Percentiles rank a stretch among this genome's conserved stretches.
phyloP scores from a whole-genome alignment of 1,139 yeast species.

The Taphrina pruni region DNA sequence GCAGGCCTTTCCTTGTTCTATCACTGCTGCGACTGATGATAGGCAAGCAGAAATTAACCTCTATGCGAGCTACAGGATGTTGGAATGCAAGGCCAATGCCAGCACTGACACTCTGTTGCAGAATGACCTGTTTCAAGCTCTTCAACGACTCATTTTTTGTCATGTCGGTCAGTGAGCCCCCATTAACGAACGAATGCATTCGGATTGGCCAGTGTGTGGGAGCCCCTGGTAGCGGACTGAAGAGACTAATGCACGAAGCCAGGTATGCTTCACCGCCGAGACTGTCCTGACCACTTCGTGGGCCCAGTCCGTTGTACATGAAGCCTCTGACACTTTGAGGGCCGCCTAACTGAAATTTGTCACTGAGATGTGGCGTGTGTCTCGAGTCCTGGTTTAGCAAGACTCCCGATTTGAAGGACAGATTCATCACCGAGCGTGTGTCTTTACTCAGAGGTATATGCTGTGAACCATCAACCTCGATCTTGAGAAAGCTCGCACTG shows the following conservation, averaged over 20 bases:
- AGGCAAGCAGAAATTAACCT: constrained; percentile 84
- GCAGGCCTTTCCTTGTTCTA: constrained; percentile 78
- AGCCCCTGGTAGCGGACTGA: constrained; percentile 68
- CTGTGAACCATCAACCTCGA: constrained; percentile 45
- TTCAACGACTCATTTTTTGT: constrained; percentile 49
- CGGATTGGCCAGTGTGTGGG: constrained; percentile 50
- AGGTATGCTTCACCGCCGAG: constrained; percentile 82
- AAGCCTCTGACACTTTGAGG: constrained; percentile 84
- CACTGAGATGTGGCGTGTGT: constrained; percentile 53
- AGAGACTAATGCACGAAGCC: constrained; percentile 72
- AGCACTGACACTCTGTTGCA: constrained; percentile 57
- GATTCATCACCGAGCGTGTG: constrained; percentile 45
- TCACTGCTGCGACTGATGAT: constrained; percentile 69
- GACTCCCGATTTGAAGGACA: constrained; percentile 48
- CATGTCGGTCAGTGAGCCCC: constrained; percentile 62
- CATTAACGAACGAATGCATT: constrained; percentile 48
- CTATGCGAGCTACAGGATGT: constrained; percentile 82
- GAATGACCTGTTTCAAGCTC: constrained; percentile 33
- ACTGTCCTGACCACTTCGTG: constrained; percentile 63
- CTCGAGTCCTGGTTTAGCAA: constrained; percentile 48
- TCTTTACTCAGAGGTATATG: constrained; percentile 46
- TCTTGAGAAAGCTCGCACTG: constrained; percentile 52
- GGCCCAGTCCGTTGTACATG: constrained; percentile 80
- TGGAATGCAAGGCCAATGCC: constrained; percentile 82
- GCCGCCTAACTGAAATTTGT: constrained; percentile 72